Evolutionary conservation across 2,329 filamentous ascomycete genomes (phyloP).

Genomic region (Periconia sp.): DNA sequence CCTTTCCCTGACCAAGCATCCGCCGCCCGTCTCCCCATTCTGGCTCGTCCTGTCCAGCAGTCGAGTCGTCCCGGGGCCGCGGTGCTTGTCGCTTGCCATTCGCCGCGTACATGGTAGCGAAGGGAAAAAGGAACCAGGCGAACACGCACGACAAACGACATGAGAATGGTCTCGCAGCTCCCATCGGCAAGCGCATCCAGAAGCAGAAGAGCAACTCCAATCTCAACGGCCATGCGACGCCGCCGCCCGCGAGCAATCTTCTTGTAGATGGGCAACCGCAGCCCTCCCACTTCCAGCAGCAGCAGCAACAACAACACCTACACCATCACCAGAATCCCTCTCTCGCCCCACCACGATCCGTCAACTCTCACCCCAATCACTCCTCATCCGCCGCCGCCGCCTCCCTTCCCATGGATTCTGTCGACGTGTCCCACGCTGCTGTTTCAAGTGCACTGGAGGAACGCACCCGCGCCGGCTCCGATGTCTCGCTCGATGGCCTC

Average conservation of each 20-base stretch:
- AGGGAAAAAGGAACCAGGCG: conserved; percentile 48
- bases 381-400: conserved; percentile 7
- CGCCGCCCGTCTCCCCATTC: conserved; percentile 46
- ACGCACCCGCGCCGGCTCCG: conserved; percentile 46
- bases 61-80: conserved; percentile 44
- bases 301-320: not conserved
- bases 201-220: conserved; percentile 51
- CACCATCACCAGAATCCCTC: not conserved
- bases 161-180: conserved; percentile 84
- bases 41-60: conserved; percentile 48
- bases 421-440: conserved; percentile 15
- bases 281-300: not conserved
- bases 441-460: conserved; percentile 17
- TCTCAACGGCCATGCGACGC: conserved; percentile 47
- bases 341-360: conserved; percentile 25
- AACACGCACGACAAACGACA: conserved; percentile 63
- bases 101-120: conserved; percentile 51
- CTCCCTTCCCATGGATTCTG: conserved; percentile 3
- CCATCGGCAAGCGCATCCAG: conserved; percentile 65
- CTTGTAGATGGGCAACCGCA: not conserved
- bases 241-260: conserved; percentile 39
- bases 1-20: conserved; percentile 26
- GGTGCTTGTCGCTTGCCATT: conserved; percentile 31
- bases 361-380: conserved; percentile 38
- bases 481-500: conserved; percentile 46